A percentile compares a stretch with the other conserved stretches of the same genome.
Conservation (phyloP, 73 alveolate species). For the Breviolum minutum region DNA sequence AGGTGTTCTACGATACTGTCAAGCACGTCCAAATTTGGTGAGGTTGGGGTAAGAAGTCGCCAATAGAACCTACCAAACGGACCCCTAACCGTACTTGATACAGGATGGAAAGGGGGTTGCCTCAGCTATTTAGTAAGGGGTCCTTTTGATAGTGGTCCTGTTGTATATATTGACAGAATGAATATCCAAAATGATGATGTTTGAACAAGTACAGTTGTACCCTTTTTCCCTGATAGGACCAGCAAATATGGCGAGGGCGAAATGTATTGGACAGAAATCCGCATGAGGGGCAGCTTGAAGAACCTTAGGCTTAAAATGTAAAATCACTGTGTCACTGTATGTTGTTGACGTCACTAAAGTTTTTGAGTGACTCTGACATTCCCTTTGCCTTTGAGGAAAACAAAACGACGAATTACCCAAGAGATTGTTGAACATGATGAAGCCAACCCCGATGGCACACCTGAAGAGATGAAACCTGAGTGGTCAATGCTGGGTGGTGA, state of each 20-base stretch:
- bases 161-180: background rate
- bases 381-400: background rate
- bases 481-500: background rate
- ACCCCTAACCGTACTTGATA: background rate
- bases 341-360: background rate
- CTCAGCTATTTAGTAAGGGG: no score
- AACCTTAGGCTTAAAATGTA: background rate
- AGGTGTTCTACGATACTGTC: slow-evolving; percentile 34
- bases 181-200: no score
- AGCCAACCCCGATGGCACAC: background rate
- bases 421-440: slow-evolving; percentile 30
- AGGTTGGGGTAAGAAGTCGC: background rate
- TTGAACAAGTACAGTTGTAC: background rate
- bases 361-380: background rate
- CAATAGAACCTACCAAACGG: background rate
- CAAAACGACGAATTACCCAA: background rate
- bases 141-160: background rate
- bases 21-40: background rate
- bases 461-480: background rate
- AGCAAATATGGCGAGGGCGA: slow-evolving; percentile 15
- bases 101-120: background rate
- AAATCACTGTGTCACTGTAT: background rate
- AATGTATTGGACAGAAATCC: slow-evolving; percentile 55
- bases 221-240: background rate
- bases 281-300: slow-evolving; percentile 22